phyloP scores from a whole-genome alignment of 306 rosid genomes.

The Lathyrus sativus region DNA sequence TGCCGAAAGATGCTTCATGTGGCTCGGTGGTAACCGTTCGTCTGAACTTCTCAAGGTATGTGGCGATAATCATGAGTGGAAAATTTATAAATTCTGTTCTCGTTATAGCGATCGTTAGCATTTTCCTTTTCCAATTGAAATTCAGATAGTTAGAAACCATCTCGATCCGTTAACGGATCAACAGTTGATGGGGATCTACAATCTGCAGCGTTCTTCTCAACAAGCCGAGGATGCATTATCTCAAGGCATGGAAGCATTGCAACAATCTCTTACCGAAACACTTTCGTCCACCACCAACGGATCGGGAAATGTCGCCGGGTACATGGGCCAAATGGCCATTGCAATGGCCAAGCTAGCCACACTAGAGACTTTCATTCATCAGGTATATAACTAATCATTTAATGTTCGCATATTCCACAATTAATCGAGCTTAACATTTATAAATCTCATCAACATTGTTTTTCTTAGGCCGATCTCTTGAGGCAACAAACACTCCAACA shows the following conservation, averaged over 20 bases:
- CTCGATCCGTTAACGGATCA: constrained; percentile 76
- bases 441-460: not conserved
- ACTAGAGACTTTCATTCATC: constrained; percentile 75
- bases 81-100: not conserved
- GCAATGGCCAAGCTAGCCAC: constrained; percentile 86
- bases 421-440: not conserved
- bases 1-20: constrained; percentile 86
- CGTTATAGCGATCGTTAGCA: not conserved
- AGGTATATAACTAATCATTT: constrained; percentile 41
- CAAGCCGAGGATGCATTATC: constrained; percentile 93
- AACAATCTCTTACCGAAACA: constrained; percentile 78
- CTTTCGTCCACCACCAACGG: constrained; percentile 58
- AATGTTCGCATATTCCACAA: not conserved
- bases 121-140: not conserved
- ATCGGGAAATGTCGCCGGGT: constrained; percentile 72
- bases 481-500: constrained; percentile 89
- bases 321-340: constrained; percentile 95
- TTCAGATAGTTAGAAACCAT: constrained; percentile 77
- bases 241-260: constrained; percentile 94
- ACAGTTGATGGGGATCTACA: constrained; percentile 76
- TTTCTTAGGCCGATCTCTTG: constrained; percentile 78
- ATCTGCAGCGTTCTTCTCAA: constrained; percentile 79
- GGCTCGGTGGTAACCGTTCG: constrained; percentile 88
- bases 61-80: no score
- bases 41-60: constrained; percentile 82